A percentile compares a stretch with the other conserved stretches of the same genome.
Conservation (phyloP, 2,329 filamentous ascomycete species). For the Ceratocystiopsis brevicomis region DNA sequence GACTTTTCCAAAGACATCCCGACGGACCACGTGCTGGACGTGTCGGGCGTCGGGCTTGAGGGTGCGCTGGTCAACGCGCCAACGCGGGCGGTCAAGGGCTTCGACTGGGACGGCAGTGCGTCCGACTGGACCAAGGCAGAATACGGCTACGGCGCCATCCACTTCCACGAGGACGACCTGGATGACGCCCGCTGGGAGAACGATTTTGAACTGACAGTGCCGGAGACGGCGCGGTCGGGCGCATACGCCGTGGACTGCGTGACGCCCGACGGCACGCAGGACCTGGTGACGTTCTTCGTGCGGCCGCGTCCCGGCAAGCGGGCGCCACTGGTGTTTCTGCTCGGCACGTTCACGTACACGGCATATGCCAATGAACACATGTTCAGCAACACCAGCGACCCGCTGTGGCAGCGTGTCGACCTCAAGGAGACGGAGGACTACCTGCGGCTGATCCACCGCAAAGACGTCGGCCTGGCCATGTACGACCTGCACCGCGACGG, state of each 20-base stretch:
- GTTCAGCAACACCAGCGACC: neutral
- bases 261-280: neutral
- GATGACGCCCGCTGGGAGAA: conserved; percentile 5
- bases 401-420: neutral
- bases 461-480: conserved; percentile 18
- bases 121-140: conserved; percentile 3
- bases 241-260: conserved; percentile 3
- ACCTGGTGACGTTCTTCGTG: conserved; percentile 2
- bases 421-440: conserved; percentile 1
- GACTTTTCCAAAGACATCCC: conserved; percentile 2
- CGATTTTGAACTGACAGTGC: conserved; percentile 1
- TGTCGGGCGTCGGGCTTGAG: neutral
- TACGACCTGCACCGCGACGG: conserved; percentile 21
- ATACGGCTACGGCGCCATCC: conserved; percentile 5
- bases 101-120: conserved; percentile 4
- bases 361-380: conserved; percentile 6
- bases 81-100: conserved; percentile 1
- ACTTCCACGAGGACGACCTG: conserved; percentile 6
- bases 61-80: conserved; percentile 2
- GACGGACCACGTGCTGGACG: conserved; percentile 1
- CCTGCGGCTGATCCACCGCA: conserved; percentile 1
- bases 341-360: conserved; percentile 4
- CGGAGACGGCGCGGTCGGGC: conserved; percentile 1
- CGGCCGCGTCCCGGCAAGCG: neutral
- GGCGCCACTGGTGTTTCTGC: conserved; percentile 1